Evolutionary conservation across 352 stramenopile species (phyloP).

Genomic region (Pythium angustatum): DNA sequence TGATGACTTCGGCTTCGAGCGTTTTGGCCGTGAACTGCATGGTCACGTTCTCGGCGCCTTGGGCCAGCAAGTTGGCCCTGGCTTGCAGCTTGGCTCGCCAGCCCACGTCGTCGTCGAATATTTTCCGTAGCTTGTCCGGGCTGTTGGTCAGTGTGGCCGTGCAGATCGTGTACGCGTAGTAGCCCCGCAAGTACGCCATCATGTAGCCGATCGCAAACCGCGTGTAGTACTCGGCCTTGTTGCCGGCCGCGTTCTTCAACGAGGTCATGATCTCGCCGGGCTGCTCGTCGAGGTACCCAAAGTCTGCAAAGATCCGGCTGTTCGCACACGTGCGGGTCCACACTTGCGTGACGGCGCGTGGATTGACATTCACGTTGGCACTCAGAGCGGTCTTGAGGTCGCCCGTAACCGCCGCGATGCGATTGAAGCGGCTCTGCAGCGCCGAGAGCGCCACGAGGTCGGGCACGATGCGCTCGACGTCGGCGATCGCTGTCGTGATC

Average conservation of each 20-base stretch:
- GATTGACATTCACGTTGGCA: background rate
- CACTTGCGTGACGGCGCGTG: background rate
- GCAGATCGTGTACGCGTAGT: background rate
- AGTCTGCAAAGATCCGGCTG: background rate
- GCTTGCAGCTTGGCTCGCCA: background rate
- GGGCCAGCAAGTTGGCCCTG: background rate
- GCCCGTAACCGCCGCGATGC: background rate
- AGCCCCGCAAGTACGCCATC: background rate
- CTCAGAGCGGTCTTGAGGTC: background rate
- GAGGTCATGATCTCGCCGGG: background rate
- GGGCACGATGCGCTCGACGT: background rate
- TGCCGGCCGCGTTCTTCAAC: background rate
- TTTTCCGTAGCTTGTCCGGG: background rate
- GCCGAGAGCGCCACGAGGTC: background rate
- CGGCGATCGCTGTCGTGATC: background rate
- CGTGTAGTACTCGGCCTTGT: background rate
- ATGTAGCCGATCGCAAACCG: background rate
- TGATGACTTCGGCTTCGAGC: background rate
- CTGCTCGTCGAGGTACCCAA: background rate
- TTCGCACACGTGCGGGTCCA: background rate
- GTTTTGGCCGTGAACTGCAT: background rate
- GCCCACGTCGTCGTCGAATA: background rate
- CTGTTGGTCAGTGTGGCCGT: background rate
- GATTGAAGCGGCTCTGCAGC: background rate
- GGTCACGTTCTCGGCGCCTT: background rate